Conservation (phyloP, 805 yeast genomes). For the Metschnikowia shivogae region DNA sequence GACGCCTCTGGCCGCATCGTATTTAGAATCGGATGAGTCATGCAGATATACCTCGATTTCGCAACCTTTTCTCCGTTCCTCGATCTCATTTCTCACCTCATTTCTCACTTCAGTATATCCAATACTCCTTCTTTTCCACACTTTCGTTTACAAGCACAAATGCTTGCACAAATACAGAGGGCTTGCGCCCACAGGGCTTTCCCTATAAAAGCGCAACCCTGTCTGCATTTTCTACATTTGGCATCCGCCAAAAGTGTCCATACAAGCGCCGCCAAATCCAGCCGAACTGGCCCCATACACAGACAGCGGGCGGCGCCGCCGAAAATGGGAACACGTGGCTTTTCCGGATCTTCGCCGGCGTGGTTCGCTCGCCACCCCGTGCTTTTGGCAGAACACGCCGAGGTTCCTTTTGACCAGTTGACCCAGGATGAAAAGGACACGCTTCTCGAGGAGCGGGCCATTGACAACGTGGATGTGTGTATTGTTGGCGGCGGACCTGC, state of each 20-base stretch:
- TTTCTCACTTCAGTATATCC: too few relatives aligned
- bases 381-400: neutral
- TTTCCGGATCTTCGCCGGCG: neutral
- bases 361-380: neutral
- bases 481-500: constrained; percentile 99
- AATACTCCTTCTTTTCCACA: neutral
- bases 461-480: constrained; percentile 87
- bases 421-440: constrained; percentile 41
- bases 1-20: too few relatives aligned
- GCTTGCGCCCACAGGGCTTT: neutral
- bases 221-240: neutral
- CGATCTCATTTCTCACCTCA: too few relatives aligned
- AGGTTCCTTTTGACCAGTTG: constrained; percentile 8
- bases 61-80: too few relatives aligned
- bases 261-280: neutral
- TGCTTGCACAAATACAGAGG: neutral
- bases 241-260: neutral
- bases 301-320: neutral
- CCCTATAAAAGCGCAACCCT: neutral
- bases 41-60: too few relatives aligned
- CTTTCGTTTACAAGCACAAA: neutral
- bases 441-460: constrained; percentile 64
- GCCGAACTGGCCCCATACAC: neutral
- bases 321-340: neutral
- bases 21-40: too few relatives aligned